Evolutionary conservation across 179 eudicot genomes (phyloP), one percentile per base, ranked within the genome.

Genomic region (Silene coronaria): DNA sequence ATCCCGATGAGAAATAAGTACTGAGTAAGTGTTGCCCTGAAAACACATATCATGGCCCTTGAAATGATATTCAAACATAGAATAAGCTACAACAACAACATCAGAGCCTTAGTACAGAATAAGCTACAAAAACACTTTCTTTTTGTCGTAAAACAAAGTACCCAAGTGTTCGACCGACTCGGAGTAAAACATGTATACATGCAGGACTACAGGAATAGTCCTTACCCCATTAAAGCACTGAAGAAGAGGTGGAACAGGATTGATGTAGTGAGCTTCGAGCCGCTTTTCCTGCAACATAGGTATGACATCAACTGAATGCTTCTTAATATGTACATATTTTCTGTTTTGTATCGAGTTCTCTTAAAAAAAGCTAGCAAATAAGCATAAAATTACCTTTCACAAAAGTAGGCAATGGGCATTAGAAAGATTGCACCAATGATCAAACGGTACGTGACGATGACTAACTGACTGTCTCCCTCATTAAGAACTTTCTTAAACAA

Each of bases 221-320:
- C 92, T 87, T 51, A 93, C 98, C 98, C 98, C 26, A 91, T 45
- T 17, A 93, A 81, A 8, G 89, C 94, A 75, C 90, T 87, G 57
- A 91, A 69, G 82, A 93, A 93, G 77, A 89, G 87, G 51, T 83
- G 77, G 67, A 86, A 80, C 2, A 87, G 23, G 57, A 91, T 76
- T 17, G 80, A 58, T 19, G 70, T 73, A 21, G 96, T 89, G 48
- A 91, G 89, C 78, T 80, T 87, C 5, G 71, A 57, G 81, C 85
- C 77, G 55, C 74, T 80, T 72, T 85, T 85, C 91, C 98, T 93
- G 88, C 84, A 86, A 84, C 45, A 79, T 32, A 83, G 59, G 5
- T 6, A 19, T 59, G 70, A 51, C 6, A 17, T 19, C 12, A 46
- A 16, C 53, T 48, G 30, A 6, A 34, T 22, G 63, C 19, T 12